A percentile compares a stretch with the other conserved stretches of the same genome.
Conservation (phyloP, 352 stramenopile species). For the Phytopythium montanum region DNA sequence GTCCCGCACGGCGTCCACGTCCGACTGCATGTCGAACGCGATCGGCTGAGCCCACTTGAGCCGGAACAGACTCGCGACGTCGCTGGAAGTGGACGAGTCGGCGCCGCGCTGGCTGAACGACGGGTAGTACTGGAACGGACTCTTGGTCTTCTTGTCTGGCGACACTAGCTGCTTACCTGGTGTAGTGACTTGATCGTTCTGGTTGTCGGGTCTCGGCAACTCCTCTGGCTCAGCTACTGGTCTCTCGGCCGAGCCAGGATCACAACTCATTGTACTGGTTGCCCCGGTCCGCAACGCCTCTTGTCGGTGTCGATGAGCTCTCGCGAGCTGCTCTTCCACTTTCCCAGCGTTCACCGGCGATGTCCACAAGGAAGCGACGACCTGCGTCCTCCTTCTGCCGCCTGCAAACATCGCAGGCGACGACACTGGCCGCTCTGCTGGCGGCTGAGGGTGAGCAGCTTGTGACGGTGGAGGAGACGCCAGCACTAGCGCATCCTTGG, state of each 20-base stretch:
- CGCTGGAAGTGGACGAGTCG: neutral
- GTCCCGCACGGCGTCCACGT: conserved; percentile 18
- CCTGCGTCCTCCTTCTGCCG: conserved; percentile 3
- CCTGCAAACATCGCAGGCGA: conserved; percentile 1
- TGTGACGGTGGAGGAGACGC: conserved; percentile 8
- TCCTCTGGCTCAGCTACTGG: neutral
- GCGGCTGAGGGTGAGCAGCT: conserved; percentile 18
- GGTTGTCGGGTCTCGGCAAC: neutral
- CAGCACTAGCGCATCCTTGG: conserved; percentile 10
- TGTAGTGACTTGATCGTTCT: neutral
- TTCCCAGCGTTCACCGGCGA: conserved; percentile 21
- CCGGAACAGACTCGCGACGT: conserved; percentile 20
- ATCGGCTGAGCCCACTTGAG: conserved; percentile 39
- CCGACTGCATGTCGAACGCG: conserved; percentile 30
- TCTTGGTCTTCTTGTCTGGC: conserved; percentile 1
- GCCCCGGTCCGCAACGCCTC: neutral
- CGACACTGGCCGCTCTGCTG: conserved; percentile 34
- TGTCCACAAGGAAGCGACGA: conserved; percentile 9
- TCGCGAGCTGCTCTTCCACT: conserved; percentile 23
- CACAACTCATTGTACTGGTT: neutral
- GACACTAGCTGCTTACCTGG: neutral
- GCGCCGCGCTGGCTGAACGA: conserved; percentile 13
- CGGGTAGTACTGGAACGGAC: conserved; percentile 33
- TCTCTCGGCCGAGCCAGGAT: neutral
- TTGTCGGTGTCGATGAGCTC: conserved; percentile 26